Conservation (phyloP, 305 asterid species). For the Striga hermonthica region DNA sequence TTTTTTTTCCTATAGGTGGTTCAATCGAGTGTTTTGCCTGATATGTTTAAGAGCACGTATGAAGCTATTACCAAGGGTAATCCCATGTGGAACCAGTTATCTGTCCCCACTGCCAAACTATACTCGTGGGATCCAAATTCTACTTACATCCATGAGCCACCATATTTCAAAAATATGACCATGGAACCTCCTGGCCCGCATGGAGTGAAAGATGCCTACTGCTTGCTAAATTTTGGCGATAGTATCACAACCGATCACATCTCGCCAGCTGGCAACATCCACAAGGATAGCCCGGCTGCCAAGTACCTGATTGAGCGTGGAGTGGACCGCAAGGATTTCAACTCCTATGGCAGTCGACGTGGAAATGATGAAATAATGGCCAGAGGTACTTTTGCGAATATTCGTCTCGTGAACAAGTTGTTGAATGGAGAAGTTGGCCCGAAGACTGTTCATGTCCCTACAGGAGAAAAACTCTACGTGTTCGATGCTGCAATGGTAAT, state of each 20-base stretch:
- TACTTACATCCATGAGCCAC: constrained; percentile 95
- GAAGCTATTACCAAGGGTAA: constrained; percentile 83
- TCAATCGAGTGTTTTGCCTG: constrained; percentile 86
- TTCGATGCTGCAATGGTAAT: constrained; percentile 91
- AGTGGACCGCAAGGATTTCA: constrained; percentile 80
- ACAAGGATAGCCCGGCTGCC: constrained; percentile 96
- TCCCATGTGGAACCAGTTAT: constrained; percentile 83
- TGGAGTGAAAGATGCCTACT: constrained; percentile 89
- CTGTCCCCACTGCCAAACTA: constrained; percentile 58
- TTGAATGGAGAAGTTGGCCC: constrained; percentile 94
- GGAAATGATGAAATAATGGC: constrained; percentile 99
- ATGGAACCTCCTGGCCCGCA: constrained; percentile 93
- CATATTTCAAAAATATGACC: constrained; percentile 88
- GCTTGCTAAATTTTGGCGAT: constrained; percentile 89
- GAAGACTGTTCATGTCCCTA: constrained; percentile 79
- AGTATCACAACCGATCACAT: constrained; percentile 95
- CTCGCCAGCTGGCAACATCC: constrained; percentile 94
- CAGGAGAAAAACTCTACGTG: constrained; percentile 75
- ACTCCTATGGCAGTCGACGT: constrained; percentile 95
- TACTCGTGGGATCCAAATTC: constrained; percentile 87
- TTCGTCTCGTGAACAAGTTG: constrained; percentile 84
- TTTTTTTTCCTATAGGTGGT: constrained; percentile 58
- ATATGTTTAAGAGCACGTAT: constrained; percentile 89
- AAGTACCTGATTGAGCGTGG: constrained; percentile 74
- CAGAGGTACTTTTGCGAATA: constrained; percentile 93